Conservation (phyloP, 345 rosid genomes). For the Bretschneidera sinensis region DNA sequence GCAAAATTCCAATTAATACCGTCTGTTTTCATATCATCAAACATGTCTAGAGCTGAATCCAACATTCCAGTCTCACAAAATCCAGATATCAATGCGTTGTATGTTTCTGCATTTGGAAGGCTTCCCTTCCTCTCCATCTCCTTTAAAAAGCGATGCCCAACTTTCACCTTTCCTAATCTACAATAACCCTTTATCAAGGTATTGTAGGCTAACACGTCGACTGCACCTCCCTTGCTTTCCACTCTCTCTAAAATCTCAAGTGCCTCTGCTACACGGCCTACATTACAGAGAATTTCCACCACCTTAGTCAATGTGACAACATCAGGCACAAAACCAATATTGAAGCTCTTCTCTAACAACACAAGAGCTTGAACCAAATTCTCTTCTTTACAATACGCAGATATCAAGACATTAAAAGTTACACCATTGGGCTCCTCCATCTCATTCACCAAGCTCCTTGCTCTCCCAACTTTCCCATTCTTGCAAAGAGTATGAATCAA, state of each 20-base stretch:
- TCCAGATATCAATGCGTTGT: slow-evolving; percentile 59
- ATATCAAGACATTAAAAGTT: slow-evolving; percentile 72
- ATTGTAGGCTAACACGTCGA: slow-evolving; percentile 69
- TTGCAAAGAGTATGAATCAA: slow-evolving; percentile 67
- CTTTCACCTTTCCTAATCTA: slow-evolving; percentile 50
- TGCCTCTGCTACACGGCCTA: slow-evolving; percentile 62
- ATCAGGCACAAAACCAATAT: slow-evolving; percentile 57
- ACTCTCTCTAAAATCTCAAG: slow-evolving; percentile 67
- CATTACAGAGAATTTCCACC: slow-evolving; percentile 57
- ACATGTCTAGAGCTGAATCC: slow-evolving; percentile 58
- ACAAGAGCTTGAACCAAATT: slow-evolving; percentile 70
- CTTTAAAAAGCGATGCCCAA: slow-evolving; percentile 46
- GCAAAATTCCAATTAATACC: slow-evolving; percentile 64
- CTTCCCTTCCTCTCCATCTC: slow-evolving; percentile 84
- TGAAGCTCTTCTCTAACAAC: slow-evolving; percentile 71
- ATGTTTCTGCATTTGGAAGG: slow-evolving; percentile 69
- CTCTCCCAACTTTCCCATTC: slow-evolving; percentile 80
- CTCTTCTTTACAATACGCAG: slow-evolving; percentile 61
- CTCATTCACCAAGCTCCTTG: slow-evolving; percentile 76
- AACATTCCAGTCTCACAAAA: slow-evolving; percentile 52
- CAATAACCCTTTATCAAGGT: slow-evolving; percentile 71
- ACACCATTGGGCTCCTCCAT: slow-evolving; percentile 64
- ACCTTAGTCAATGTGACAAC: slow-evolving; percentile 65
- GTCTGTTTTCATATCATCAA: slow-evolving; percentile 70
- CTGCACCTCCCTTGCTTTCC: slow-evolving; percentile 53